Conservation (phyloP, 2,329 filamentous ascomycete genomes). For the Colletotrichum lindemuthianum region DNA sequence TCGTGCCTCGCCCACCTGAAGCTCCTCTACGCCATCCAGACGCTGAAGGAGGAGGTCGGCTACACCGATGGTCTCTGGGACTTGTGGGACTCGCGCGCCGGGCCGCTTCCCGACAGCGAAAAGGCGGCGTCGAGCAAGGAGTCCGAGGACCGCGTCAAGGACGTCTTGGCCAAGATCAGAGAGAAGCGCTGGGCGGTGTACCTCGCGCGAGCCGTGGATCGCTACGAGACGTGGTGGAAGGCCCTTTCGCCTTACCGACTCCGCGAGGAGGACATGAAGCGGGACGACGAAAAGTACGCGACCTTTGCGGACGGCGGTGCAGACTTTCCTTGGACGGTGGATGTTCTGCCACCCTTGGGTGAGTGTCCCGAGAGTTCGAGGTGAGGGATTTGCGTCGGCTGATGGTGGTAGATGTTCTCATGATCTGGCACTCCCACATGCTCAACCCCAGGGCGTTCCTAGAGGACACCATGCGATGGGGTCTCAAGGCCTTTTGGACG, state of each 20-base stretch:
- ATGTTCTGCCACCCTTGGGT: conserved; percentile 69
- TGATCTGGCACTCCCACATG: conserved; percentile 85
- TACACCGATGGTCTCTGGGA: conserved; percentile 74
- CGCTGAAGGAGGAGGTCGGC: conserved; percentile 73
- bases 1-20: conserved; percentile 79
- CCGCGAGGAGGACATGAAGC: conserved; percentile 48
- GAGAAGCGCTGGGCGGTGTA: conserved; percentile 82
- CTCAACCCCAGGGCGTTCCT: conserved; percentile 80
- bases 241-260: conserved; percentile 45
- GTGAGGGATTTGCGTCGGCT: not conserved
- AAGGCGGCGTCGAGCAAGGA: conserved; percentile 37
- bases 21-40: conserved; percentile 74
- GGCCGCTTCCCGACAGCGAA: conserved; percentile 11
- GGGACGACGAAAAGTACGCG: conserved; percentile 40
- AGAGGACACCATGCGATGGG: conserved; percentile 75
- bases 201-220: conserved; percentile 72
- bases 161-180: conserved; percentile 61
- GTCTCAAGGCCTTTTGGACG: conserved; percentile 65
- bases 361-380: conserved; percentile 38
- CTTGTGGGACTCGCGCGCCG: conserved; percentile 61
- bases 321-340: conserved; percentile 48
- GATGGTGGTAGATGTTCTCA: conserved; percentile 68
- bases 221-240: conserved; percentile 75
- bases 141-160: conserved; percentile 46
- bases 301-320: conserved; percentile 45